Evolutionary conservation across 805 yeast species (phyloP), one percentile per base, ranked within the genome.

Genomic region (Nakazawaea wickerhamii): DNA sequence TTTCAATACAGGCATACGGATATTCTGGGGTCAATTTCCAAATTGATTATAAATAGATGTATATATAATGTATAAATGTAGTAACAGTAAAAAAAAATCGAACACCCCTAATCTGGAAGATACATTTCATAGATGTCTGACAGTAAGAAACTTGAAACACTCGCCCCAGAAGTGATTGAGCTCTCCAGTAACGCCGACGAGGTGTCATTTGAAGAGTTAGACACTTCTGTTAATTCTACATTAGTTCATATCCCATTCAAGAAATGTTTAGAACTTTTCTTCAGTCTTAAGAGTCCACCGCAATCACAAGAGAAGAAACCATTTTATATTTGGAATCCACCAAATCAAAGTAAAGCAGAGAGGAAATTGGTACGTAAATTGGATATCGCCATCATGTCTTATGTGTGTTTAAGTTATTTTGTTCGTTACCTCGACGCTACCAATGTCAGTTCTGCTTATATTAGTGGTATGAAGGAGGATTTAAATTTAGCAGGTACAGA

Each of bases 381-480:
- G 25, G 88, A 81, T 51, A 47, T 77, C 10, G 54, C 77, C 26
- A 60, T 83, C 39, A 67, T 79, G n/a, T 63, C 70, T 35, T 76
- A 77, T 49, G 67, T 82, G 0, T 72, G 79, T 56, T 58, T 78
- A 45, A 78, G 77, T 1, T 81, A 81, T 57, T 83, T 84, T 84
- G 75, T 81, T 42, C 81, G 81, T 55, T 75, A 77, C 42, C 61
- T 83, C 38, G 88, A 83, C 53, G 71, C 70, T 43, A 65, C 75
- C 35, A 83, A 81, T 57, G 62, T 77, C 43, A 71, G 70, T 47
- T 79, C 81, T 52, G 88, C 88, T 1, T 82, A 80, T 51, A 79
- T 77, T 31, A 71, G 80, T 14, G 83, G 85, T 17, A 68, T 83
- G 75, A 59, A 70, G 45, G 78, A 72, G 50, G 79, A 67, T 36